Evolutionary conservation across 176 grass and related monocot genomes (phyloP).

Genomic region (Raddia guianensis): DNA sequence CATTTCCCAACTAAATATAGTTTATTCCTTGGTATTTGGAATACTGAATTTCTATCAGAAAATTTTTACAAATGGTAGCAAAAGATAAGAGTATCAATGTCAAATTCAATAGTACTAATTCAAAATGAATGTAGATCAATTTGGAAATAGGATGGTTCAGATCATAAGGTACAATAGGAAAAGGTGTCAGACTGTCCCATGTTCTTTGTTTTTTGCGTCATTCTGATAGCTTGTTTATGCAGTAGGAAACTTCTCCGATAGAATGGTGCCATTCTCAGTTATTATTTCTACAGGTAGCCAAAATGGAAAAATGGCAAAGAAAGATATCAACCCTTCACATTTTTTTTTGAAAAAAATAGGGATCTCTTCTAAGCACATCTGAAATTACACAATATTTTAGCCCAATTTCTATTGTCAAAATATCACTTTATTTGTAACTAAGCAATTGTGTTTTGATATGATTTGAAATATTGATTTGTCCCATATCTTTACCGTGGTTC

Average conservation of each 20-base stretch:
- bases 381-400: too few species aligned
- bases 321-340: not conserved
- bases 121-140: too few species aligned
- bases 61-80: not conserved
- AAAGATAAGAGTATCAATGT: not conserved
- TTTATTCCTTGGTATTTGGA: not conserved
- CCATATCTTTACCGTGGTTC: too few species aligned
- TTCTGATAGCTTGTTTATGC: not conserved
- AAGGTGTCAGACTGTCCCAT: too few species aligned
- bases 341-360: not conserved
- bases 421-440: too few species aligned
- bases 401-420: too few species aligned
- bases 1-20: conserved; percentile 8
- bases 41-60: not conserved
- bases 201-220: too few species aligned
- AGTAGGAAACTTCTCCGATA: not conserved
- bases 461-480: too few species aligned
- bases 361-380: too few species aligned
- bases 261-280: not conserved
- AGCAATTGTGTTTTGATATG: too few species aligned
- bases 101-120: not conserved
- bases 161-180: too few species aligned
- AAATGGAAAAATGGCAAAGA: conserved; percentile 11
- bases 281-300: conserved; percentile 11
- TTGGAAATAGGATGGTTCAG: too few species aligned